Evolutionary conservation across 129 eudicot species (phyloP).

Genomic region (Flaveria brownii): DNA sequence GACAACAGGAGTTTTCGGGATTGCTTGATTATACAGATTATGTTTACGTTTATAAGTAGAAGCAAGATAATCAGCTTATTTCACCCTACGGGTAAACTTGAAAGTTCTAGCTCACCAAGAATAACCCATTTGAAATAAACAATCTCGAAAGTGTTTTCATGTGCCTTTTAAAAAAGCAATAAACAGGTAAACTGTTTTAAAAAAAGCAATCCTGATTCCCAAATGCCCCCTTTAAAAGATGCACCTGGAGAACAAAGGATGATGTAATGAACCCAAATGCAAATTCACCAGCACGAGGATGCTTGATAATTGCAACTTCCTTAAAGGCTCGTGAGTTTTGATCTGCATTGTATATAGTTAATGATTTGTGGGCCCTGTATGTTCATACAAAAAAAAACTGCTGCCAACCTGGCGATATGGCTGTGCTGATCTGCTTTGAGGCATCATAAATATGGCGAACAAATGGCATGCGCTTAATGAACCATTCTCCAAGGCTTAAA

Average conservation of each 20-base stretch:
- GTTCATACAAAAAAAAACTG: not conserved
- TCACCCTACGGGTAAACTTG: not conserved
- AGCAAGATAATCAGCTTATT: not conserved
- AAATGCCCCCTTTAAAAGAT: not conserved
- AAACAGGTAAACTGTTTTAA: not conserved
- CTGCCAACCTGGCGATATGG: slow-evolving; percentile 77
- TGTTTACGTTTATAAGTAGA: not conserved
- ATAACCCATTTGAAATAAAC: too few species aligned
- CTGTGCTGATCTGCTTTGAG: slow-evolving; percentile 80
- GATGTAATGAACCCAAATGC: slow-evolving; percentile 92
- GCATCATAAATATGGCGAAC: slow-evolving; percentile 79
- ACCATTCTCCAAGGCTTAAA: slow-evolving; percentile 76
- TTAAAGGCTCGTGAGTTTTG: slow-evolving; percentile 75
- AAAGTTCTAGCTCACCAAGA: too few species aligned
- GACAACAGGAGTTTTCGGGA: not conserved
- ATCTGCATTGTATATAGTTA: slow-evolving; percentile 41
- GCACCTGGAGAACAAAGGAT: slow-evolving; percentile 69
- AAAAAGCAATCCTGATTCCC: not conserved
- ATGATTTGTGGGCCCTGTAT: not conserved
- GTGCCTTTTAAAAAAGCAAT: not conserved
- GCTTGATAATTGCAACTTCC: slow-evolving; percentile 82
- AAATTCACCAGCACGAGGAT: slow-evolving; percentile 93
- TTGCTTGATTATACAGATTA: not conserved
- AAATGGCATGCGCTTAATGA: slow-evolving; percentile 78
- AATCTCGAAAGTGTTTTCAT: not conserved